Evolutionary conservation across 1,139 yeast genomes (phyloP), one percentile per base, ranked within the genome.

Genomic region (Suhomyces bokatorum): DNA sequence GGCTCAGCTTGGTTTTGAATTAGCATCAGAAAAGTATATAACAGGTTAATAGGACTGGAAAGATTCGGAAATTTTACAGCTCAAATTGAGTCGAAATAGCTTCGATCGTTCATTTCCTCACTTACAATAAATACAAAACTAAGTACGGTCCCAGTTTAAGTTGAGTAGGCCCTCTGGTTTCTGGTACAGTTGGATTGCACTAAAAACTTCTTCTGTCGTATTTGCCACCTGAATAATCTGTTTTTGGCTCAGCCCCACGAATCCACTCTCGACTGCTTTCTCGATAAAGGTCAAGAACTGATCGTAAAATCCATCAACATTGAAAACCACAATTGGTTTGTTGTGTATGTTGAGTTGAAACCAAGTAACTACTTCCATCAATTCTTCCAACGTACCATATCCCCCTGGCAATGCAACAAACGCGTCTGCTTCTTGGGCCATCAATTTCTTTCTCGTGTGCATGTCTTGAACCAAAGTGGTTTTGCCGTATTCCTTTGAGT

Each of bases 401-500:
- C 96, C 96, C 48, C 97, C 97, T n/a, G 97, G 96, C 67, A 89
- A 73, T 1, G 96, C 96, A 42, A 89, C 80, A 63, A 89, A 89
- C 0, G 95, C 96, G 54, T 82, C 82, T n/a, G 95, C 83, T 63
- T 85, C 90, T 59, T 80, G 77, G 15, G 91, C 95, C 97, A 89
- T 89, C 72, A 86, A 60, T 61, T 84, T 76, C 71, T 89, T 89
- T 61, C 97, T 77, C 3, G 95, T 85, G 66, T 89, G 96, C 96
- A 89, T 89, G 59, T 87, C 96, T 44, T 80, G 77, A 4, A 89
- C 97, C 56, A 89, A 73, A 0, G 91, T 85, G 13, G 96, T 86
- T 56, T 79, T 78, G 32, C 96, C 96, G 59, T 85, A 87, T 46
- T 75, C 73, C 35, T 69, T 69, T 37, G 80, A 78, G 45, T 78